A percentile compares a stretch with the other conserved stretches of the same genome.
Conservation (phyloP, 208 protist genomes). For the Trypanosomatidae sp. region DNA sequence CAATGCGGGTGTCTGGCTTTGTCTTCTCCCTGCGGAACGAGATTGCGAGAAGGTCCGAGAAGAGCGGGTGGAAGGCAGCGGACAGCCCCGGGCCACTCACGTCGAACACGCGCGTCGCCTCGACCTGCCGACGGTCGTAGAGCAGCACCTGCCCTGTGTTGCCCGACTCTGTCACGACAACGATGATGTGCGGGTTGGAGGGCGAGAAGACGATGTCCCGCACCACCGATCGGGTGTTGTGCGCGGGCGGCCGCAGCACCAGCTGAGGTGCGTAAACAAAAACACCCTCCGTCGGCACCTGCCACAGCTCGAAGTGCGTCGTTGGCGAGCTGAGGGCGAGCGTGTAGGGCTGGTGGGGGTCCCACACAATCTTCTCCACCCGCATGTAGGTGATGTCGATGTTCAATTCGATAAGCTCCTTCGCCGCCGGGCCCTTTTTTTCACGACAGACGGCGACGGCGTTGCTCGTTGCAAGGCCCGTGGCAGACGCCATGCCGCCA, state of each 20-base stretch:
- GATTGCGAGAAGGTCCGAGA: constrained; percentile 75
- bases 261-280: constrained; percentile 57
- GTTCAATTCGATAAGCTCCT: constrained; percentile 69
- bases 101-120: constrained; percentile 45
- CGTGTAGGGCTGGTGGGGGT: constrained; percentile 82
- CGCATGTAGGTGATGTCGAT: constrained; percentile 65
- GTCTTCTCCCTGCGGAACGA: constrained; percentile 71
- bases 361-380: constrained; percentile 83
- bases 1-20: constrained; percentile 63
- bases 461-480: constrained; percentile 9
- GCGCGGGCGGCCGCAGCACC: constrained; percentile 69
- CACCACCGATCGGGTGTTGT: constrained; percentile 46
- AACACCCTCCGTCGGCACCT: constrained; percentile 43
- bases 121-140: constrained; percentile 74
- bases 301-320: constrained; percentile 86
- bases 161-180: constrained; percentile 65
- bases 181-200: constrained; percentile 68
- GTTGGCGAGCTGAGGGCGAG: constrained; percentile 66
- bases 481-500: no score
- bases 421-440: constrained; percentile 28
- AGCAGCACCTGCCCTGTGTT: constrained; percentile 65
- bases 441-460: no score
- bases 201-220: constrained; percentile 80
- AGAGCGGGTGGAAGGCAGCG: constrained; percentile 77
- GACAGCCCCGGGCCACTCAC: constrained; percentile 56